Conservation (phyloP, 495 filamentous ascomycete species). For the Glarea lozoyensis region DNA sequence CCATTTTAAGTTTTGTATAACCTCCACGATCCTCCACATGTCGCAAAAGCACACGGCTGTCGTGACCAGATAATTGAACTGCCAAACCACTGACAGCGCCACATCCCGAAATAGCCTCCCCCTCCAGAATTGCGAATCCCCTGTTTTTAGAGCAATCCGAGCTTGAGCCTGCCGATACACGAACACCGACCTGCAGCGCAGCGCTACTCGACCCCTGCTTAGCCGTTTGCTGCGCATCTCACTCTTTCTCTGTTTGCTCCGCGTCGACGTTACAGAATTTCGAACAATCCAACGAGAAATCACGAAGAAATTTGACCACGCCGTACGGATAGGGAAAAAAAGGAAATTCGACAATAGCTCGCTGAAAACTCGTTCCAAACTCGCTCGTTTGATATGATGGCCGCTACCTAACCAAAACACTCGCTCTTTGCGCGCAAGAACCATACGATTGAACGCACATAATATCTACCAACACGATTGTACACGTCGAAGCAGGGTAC, state of each 20-base stretch:
- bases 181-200: neutral
- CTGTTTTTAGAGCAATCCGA: too few relatives aligned
- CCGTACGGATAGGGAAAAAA: neutral
- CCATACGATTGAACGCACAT: too few relatives aligned
- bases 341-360: neutral
- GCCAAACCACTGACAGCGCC: too few relatives aligned
- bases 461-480: too few relatives aligned
- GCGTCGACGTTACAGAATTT: constrained; percentile 1
- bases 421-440: neutral
- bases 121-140: too few relatives aligned
- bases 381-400: constrained; percentile 7
- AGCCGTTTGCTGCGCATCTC: neutral
- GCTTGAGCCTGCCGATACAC: too few relatives aligned
- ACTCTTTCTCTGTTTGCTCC: neutral
- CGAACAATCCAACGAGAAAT: neutral
- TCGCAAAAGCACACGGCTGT: too few relatives aligned
- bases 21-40: too few relatives aligned
- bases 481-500: constrained; percentile 2
- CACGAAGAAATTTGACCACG: neutral
- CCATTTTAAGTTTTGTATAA: too few relatives aligned
- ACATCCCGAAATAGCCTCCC: too few relatives aligned
- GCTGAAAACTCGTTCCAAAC: neutral
- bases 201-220: neutral
- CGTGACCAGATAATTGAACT: too few relatives aligned
- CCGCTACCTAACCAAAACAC: constrained; percentile 10